A percentile compares a stretch with the other conserved stretches of the same genome.
These are phyloP conservation scores for Exophiala aquamarina DNA, from an alignment of 2,329 filamentous ascomycete genomes.

Conservation along the genomic window DNA sequence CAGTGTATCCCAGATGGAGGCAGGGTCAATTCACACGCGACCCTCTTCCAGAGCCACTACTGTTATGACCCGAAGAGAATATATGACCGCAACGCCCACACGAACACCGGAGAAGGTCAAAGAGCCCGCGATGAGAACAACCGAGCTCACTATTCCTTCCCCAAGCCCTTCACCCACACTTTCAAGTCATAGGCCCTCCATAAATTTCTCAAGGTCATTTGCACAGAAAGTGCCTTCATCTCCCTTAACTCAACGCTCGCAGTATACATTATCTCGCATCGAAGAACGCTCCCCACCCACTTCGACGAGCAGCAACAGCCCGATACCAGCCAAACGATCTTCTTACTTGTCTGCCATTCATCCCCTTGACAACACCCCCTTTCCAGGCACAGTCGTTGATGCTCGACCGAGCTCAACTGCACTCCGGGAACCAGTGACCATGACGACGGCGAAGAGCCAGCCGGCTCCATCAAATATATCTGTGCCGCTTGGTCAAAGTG, in stretches of 20 bases:
- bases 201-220: constrained; percentile 23
- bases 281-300: constrained; percentile 24
- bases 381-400: neutral
- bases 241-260: constrained; percentile 19
- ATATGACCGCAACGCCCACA: constrained; percentile 7
- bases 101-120: constrained; percentile 20
- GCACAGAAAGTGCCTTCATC: constrained; percentile 10
- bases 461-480: too few relatives aligned
- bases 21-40: constrained; percentile 14
- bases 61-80: constrained; percentile 10
- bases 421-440: too few relatives aligned
- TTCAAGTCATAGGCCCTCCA: constrained; percentile 6
- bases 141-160: constrained; percentile 16
- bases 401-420: neutral
- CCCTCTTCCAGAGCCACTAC: constrained; percentile 18
- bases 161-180: constrained; percentile 12
- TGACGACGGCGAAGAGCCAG: too few relatives aligned
- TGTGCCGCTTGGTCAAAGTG: neutral
- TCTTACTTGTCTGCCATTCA: constrained; percentile 14
- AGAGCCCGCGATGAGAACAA: constrained; percentile 11
- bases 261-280: constrained; percentile 23
- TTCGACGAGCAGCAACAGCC: constrained; percentile 19
- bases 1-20: constrained; percentile 21
- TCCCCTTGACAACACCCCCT: constrained; percentile 8
- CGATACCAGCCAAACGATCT: constrained; percentile 1